Evolutionary conservation across 495 filamentous ascomycete species (phyloP), one percentile per base, ranked within the genome.

Genomic region (Lophium mytilinum): DNA sequence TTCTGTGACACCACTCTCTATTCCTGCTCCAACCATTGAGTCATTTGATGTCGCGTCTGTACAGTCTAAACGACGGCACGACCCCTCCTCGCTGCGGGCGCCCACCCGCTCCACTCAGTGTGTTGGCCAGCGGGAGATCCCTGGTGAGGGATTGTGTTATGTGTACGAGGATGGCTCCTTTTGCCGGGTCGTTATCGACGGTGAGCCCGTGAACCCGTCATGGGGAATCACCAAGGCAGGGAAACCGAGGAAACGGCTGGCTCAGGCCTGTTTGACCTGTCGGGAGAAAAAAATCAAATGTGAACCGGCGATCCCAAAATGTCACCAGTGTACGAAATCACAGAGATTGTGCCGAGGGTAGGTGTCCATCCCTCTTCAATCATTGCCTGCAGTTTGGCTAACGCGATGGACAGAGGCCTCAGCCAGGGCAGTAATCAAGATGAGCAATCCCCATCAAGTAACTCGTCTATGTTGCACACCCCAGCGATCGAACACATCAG

Each of bases 241-340:
- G 9, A 95, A 92, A 69, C 89, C 90, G 35, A 80, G 90, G 60
- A 96, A 96, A 70, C 78, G 90, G 45, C 75, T 95, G 54, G 89
- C 89, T 34, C 89, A 93, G 60, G 90, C 90, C 14, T 96, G 90
- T 65, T 76, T 92, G 50, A 91, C 88, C 9, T 96, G 90, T 68
- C 82, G 90, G 33, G 89, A 95, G 71, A 96, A 96, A 81, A 96
- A 96, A 76, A 93, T 95, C 74, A 95, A 93, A 69, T 96, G 90
- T 63, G 90, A 95, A 56, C 90, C 89, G 7, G 90, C 88, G 59
- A 82, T 83, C 54, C 86, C 87, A 34, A 85, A 87, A 56, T 96
- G 90, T 65, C 81, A 88, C 53, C 90, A 95, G 67, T 96, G 90
- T 68, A 87, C 91, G 66, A 96, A 95, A 70, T 89, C 88, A 62